Evolutionary conservation across 2,329 filamentous ascomycete genomes (phyloP), one percentile per base, ranked within the genome.

Genomic region (Colletotrichum caudatum): DNA sequence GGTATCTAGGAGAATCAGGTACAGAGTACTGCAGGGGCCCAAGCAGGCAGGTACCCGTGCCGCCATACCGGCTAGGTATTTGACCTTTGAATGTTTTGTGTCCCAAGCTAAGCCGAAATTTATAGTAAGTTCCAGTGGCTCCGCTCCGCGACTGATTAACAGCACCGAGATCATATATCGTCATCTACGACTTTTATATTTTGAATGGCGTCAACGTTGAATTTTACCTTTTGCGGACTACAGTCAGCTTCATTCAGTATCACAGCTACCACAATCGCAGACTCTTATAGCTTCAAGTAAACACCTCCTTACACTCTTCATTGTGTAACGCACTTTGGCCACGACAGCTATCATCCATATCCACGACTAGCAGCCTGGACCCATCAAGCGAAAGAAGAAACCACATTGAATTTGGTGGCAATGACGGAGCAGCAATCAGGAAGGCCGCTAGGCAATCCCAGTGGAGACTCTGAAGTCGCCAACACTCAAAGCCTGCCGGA

Each of bases 401-500:
- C 3, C 2, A 2, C 1, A 39, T 16, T 26, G 12, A 39, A 26
- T 5, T 4, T 33, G 8, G 33, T 9, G 37, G 18, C 33, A 20
- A 65, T 65, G 63, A 20, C 39, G 9, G 39, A 37, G 23, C 18
- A 20, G n/a, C n/a, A 26, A 46, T 14, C 18, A 26, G 51, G 16
- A 26, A 26, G 5, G 29, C 20, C 9, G 20, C 5, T 26, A n/a
- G 26, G 12, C 12, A 33, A 23, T 11, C 11, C 20, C 6, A 37
- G 35, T 14, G 33, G 39, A 23, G 62, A 11, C n/a, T 6, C 23
- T 44, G 46, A 41, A 35, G 44, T 58, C 14, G 69, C 56, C 26
- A 64, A 86, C n/a, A 14, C 53, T 20, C 65, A 46, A 14, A 56
- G 86, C 70, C 84, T 97, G 0, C 90, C 94, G 0, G 94, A 98